Percentiles rank a stretch among this genome's conserved stretches.
phyloP scores from a whole-genome alignment of 257 asterid genomes.

The Cynanchum wilfordii region DNA sequence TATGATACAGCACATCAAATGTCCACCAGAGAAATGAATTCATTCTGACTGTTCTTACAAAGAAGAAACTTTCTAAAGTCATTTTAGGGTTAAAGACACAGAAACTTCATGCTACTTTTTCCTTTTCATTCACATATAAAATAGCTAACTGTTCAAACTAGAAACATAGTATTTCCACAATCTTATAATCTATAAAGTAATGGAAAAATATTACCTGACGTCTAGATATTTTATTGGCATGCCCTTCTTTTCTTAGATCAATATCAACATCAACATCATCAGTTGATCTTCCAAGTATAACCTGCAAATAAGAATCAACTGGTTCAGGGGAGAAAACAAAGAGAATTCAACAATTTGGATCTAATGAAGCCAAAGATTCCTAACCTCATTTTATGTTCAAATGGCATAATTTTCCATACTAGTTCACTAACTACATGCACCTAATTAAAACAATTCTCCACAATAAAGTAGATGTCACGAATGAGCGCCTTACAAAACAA shows the following conservation, averaged over 20 bases:
- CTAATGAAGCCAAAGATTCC: not conserved
- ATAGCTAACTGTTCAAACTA: not conserved
- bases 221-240: slow-evolving; percentile 91
- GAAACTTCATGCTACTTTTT: not conserved
- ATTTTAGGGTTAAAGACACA: not conserved
- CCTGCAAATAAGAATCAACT: slow-evolving; percentile 37
- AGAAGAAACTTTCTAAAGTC: not conserved
- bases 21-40: not conserved
- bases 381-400: not conserved
- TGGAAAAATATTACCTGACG: slow-evolving; percentile 60
- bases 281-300: slow-evolving; percentile 91
- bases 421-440: not conserved
- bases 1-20: not conserved
- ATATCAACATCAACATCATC: slow-evolving; percentile 83
- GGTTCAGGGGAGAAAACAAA: slow-evolving; percentile 9
- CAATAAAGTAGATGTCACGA: not conserved
- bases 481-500: not conserved
- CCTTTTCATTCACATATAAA: not conserved
- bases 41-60: not conserved
- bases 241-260: slow-evolving; percentile 89
- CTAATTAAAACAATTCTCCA: not conserved
- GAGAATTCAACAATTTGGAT: not conserved
- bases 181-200: not conserved
- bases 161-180: not conserved
- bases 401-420: not conserved